phyloP scores from a whole-genome alignment of 2,329 filamentous ascomycete species.

The Alternaria arborescens region DNA sequence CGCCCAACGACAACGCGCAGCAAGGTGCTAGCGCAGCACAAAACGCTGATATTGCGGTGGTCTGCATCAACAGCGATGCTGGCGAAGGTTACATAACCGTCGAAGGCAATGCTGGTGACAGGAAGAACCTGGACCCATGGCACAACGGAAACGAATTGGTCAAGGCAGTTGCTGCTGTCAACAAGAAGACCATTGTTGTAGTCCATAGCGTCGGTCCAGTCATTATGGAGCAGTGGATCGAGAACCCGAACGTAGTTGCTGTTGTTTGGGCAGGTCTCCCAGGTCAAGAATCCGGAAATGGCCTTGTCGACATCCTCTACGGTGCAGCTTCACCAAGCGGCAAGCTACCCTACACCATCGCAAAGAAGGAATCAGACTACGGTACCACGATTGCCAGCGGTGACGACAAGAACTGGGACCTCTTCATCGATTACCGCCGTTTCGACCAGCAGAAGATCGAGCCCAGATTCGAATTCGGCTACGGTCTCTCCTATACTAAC shows the following conservation, averaged over 20 bases:
- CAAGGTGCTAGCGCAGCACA: conserved; percentile 50
- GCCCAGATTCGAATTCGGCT: conserved; percentile 57
- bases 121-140: conserved; percentile 60
- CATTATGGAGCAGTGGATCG: conserved; percentile 49
- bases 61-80: conserved; percentile 59
- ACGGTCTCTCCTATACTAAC: conserved; percentile 54
- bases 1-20: conserved; percentile 50
- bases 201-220: conserved; percentile 51
- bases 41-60: conserved; percentile 52
- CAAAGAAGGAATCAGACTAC: conserved; percentile 45
- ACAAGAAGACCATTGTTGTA: conserved; percentile 52
- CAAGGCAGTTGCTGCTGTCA: conserved; percentile 46
- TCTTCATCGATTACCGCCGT: conserved; percentile 57
- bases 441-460: conserved; percentile 54
- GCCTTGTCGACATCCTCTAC: conserved; percentile 57
- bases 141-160: conserved; percentile 55
- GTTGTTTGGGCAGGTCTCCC: conserved; percentile 53
- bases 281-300: conserved; percentile 54
- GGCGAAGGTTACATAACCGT: conserved; percentile 62
- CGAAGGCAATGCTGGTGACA: conserved; percentile 57
- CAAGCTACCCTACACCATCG: conserved; percentile 64
- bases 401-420: conserved; percentile 48
- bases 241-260: conserved; percentile 49
- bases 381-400: conserved; percentile 34
- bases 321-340: conserved; percentile 58